phyloP scores from a whole-genome alignment of 2,329 filamentous ascomycete species.

The Diplodia mutila region DNA sequence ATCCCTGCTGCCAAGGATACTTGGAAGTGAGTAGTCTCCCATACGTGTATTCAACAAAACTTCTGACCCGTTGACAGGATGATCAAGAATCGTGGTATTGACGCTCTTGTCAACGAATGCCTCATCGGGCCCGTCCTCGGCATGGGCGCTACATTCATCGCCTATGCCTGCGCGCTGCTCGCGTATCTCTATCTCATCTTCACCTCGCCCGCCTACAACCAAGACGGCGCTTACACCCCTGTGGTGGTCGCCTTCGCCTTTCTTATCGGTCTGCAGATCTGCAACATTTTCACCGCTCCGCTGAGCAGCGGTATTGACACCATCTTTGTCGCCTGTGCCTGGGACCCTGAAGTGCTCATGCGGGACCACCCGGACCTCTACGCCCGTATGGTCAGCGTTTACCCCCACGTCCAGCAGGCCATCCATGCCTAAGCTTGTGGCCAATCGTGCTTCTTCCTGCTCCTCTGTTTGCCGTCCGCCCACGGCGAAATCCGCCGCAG shows the following conservation, averaged over 20 bases:
- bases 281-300: conserved; percentile 86
- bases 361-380: conserved; percentile 82
- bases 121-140: conserved; percentile 66
- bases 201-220: conserved; percentile 79
- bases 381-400: conserved; percentile 75
- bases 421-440: conserved; percentile 59
- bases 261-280: conserved; percentile 86
- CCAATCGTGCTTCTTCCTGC: not conserved
- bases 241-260: conserved; percentile 85
- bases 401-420: conserved; percentile 79
- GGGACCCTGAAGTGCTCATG: conserved; percentile 73
- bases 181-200: conserved; percentile 86
- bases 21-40: conserved; percentile 60
- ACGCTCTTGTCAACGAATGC: conserved; percentile 87
- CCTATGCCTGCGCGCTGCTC: conserved; percentile 77
- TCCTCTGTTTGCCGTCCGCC: too few relatives aligned
- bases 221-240: conserved; percentile 67
- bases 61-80: conserved; percentile 50
- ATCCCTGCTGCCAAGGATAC: conserved; percentile 85
- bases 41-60: not conserved
- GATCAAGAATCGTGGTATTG: conserved; percentile 90
- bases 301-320: conserved; percentile 88
- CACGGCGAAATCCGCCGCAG: not conserved
- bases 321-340: conserved; percentile 79
- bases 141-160: conserved; percentile 82